Conservation (phyloP, 1,284 basidiomycete species). For the Ustilago shanxiensis region DNA sequence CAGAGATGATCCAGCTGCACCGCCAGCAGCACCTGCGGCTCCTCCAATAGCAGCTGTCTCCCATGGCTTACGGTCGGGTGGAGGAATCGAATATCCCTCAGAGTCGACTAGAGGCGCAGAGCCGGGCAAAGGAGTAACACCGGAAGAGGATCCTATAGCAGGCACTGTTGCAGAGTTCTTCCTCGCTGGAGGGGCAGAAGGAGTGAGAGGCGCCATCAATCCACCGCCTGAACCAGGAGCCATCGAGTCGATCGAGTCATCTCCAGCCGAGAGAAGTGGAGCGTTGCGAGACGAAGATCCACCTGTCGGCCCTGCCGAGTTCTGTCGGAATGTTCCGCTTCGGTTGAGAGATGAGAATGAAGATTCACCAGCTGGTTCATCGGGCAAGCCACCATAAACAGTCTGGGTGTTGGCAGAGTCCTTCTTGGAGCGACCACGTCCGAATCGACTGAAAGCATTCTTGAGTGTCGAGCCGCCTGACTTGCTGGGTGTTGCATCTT, state of each 20-base stretch:
- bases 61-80: slow-evolving; percentile 73
- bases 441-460: slow-evolving; percentile 59
- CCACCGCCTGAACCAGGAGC: slow-evolving; percentile 31
- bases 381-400: slow-evolving; percentile 50
- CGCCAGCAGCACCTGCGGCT: slow-evolving; percentile 2
- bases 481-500: slow-evolving; percentile 38
- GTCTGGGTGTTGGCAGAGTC: slow-evolving; percentile 49
- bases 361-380: slow-evolving; percentile 35
- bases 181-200: slow-evolving; percentile 25
- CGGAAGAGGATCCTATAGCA: slow-evolving; percentile 5
- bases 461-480: slow-evolving; percentile 55
- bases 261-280: slow-evolving; percentile 16
- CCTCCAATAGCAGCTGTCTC: slow-evolving; percentile 48
- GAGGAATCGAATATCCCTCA: slow-evolving; percentile 74
- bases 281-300: slow-evolving; percentile 28
- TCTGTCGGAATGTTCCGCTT: slow-evolving; percentile 40
- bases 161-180: slow-evolving; percentile 24
- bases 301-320: slow-evolving; percentile 19
- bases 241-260: slow-evolving; percentile 50
- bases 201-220: slow-evolving; percentile 60
- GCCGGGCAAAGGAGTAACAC: slow-evolving; percentile 10
- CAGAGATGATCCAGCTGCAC: slow-evolving; percentile 44
- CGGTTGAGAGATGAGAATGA: slow-evolving; percentile 42
- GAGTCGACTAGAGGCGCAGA: slow-evolving; percentile 71
- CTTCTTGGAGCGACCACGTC: slow-evolving; percentile 52